Conservation (phyloP, 345 rosid species). For the Odontarrhena argentea region DNA sequence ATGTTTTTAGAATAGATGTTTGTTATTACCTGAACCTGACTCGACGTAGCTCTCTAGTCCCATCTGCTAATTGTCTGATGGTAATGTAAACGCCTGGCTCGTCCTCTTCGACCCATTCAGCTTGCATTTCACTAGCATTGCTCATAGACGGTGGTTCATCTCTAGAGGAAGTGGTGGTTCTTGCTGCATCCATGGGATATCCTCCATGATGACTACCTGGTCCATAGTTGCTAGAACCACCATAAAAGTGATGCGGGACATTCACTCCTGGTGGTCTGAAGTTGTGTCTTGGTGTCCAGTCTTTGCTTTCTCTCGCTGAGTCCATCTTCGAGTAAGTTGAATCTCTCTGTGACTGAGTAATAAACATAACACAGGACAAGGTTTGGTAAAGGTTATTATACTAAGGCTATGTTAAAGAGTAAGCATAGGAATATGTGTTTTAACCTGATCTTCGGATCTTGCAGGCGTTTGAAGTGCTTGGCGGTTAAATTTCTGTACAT, state of each 20-base stretch:
- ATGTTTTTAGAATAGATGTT: background rate
- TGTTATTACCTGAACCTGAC: slow-evolving; percentile 90
- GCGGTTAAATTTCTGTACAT: slow-evolving; percentile 94
- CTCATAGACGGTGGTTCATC: slow-evolving; percentile 90
- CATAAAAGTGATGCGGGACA: slow-evolving; percentile 46
- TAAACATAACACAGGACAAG: background rate
- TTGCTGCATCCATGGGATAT: slow-evolving; percentile 59
- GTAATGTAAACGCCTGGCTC: slow-evolving; percentile 97
- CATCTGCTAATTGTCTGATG: slow-evolving; percentile 81
- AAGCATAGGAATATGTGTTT: background rate
- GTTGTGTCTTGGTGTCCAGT: slow-evolving; percentile 77
- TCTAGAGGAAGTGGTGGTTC: slow-evolving; percentile 87
- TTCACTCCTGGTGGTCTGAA: slow-evolving; percentile 53
- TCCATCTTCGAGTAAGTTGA: slow-evolving; percentile 74
- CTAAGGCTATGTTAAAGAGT: background rate
- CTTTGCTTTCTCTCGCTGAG: slow-evolving; percentile 66
- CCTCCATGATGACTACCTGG: slow-evolving; percentile 52
- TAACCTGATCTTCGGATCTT: slow-evolving; percentile 89
- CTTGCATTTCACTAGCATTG: slow-evolving; percentile 88
- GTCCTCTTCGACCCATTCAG: slow-evolving; percentile 92
- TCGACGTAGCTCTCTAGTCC: slow-evolving; percentile 93
- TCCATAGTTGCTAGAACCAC: slow-evolving; percentile 60
- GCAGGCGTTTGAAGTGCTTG: slow-evolving; percentile 94
- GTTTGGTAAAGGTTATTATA: background rate
- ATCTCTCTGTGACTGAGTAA: slow-evolving; percentile 61